Evolutionary conservation across 495 filamentous ascomycete species (phyloP).

Genomic region (Geopyxis carbonaria): DNA sequence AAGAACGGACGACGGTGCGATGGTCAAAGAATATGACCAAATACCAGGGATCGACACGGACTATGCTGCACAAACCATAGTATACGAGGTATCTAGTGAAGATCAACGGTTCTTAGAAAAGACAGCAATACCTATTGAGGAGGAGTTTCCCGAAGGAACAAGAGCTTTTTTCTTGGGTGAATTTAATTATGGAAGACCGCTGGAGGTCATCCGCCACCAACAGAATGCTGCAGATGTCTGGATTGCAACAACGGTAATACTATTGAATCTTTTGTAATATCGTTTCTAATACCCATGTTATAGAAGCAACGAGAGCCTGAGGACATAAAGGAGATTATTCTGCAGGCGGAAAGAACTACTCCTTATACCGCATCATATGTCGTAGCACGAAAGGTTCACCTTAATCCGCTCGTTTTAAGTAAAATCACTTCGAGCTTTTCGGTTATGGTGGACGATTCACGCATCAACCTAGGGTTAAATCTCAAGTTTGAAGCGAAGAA

Average conservation of each 20-base stretch:
- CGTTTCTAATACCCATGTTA: not conserved
- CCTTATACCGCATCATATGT: conserved; percentile 73
- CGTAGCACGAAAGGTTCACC: conserved; percentile 60
- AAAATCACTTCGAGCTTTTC: conserved; percentile 91
- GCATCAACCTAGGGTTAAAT: conserved; percentile 81
- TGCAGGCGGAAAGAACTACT: conserved; percentile 43
- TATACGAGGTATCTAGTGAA: conserved; percentile 77
- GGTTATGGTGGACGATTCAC: conserved; percentile 56
- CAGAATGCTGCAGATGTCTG: conserved; percentile 51
- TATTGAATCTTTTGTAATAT: not conserved
- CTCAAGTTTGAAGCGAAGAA: conserved; percentile 93
- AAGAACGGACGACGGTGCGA: conserved; percentile 81
- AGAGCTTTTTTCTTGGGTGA: conserved; percentile 93
- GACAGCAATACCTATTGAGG: conserved; percentile 64
- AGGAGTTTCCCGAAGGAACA: conserved; percentile 74
- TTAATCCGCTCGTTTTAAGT: conserved; percentile 76
- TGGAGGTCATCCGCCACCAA: conserved; percentile 62
- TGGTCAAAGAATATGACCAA: conserved; percentile 79
- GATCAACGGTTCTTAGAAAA: conserved; percentile 87
- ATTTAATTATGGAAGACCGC: conserved; percentile 75
- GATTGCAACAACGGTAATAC: conserved; percentile 39
- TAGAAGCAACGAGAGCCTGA: conserved; percentile 52
- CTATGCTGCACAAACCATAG: conserved; percentile 75
- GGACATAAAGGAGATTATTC: conserved; percentile 59
- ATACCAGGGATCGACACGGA: conserved; percentile 84